phyloP scores from a whole-genome alignment of 225 moss, liverwort and hornwort genomes.

The Pseudoscleropodium purum region DNA sequence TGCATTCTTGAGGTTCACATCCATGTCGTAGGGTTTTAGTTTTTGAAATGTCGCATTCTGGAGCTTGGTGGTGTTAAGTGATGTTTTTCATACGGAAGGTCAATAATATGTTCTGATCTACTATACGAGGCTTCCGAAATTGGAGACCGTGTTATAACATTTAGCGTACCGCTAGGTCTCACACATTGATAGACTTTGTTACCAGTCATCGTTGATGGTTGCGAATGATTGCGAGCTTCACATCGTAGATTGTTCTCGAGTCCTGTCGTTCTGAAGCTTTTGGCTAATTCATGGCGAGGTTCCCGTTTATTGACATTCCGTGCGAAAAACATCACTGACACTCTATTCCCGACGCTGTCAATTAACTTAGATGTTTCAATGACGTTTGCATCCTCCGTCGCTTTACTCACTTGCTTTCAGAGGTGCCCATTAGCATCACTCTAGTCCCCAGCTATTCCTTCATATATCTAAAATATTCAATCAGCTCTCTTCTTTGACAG shows the following conservation, averaged over 20 bases:
- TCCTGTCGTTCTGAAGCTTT: neutral
- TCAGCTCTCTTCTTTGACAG: neutral
- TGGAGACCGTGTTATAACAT: neutral
- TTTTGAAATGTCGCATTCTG: neutral
- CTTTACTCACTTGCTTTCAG: neutral
- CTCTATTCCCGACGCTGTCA: neutral
- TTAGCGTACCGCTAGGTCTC: neutral
- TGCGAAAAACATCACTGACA: too few relatives aligned
- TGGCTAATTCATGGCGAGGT: neutral
- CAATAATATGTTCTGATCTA: neutral
- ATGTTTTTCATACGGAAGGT: neutral
- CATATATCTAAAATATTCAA: neutral
- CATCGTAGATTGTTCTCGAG: neutral
- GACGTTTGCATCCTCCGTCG: neutral
- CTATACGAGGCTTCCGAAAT: neutral
- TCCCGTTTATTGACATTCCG: neutral
- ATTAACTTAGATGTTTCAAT: neutral
- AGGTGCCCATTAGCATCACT: neutral
- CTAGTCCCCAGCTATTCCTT: neutral
- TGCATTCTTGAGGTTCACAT: neutral
- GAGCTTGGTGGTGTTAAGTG: neutral
- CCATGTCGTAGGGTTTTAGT: neutral
- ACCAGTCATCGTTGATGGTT: neutral
- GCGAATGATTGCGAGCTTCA: neutral
- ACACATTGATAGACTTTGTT: neutral